A percentile compares a stretch with the other conserved stretches of the same genome.
Evolutionary conservation across 352 stramenopile species (phyloP).

Genomic region (Phytophthora citrophthora): DNA sequence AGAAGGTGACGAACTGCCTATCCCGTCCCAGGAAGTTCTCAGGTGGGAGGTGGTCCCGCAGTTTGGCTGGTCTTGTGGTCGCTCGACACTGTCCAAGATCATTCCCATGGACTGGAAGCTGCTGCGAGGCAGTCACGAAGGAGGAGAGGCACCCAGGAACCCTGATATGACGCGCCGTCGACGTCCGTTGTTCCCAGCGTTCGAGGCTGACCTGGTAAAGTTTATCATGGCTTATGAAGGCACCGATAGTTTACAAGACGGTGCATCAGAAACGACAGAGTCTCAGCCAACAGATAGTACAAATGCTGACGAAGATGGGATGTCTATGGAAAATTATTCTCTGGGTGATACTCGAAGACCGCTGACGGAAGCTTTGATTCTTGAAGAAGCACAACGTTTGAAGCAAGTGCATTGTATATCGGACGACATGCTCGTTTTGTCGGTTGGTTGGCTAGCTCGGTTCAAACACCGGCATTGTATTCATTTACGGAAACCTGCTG

Average conservation of each 20-base stretch:
- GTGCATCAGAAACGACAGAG: not conserved
- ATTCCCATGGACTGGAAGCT: slow-evolving; percentile 70
- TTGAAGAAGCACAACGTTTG: slow-evolving; percentile 75
- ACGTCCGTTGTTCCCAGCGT: slow-evolving; percentile 71
- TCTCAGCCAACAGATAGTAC: not conserved
- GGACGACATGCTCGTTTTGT: slow-evolving; percentile 73
- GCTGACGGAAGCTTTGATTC: slow-evolving; percentile 72
- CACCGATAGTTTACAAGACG: not conserved
- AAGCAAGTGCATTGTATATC: slow-evolving; percentile 72
- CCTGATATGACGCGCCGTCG: slow-evolving; percentile 79
- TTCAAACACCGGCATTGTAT: slow-evolving; percentile 83
- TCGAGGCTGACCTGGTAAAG: slow-evolving; percentile 70
- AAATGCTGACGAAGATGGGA: not conserved
- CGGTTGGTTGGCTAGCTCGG: slow-evolving; percentile 71
- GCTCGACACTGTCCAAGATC: slow-evolving; percentile 82
- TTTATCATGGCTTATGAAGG: slow-evolving; percentile 45
- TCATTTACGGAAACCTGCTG: slow-evolving; percentile 54
- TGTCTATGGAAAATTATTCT: not conserved
- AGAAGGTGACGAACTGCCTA: slow-evolving; percentile 60
- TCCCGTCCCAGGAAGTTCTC: slow-evolving; percentile 70
- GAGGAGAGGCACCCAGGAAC: slow-evolving; percentile 53
- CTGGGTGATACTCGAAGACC: slow-evolving; percentile 9
- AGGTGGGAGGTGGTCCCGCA: slow-evolving; percentile 54
- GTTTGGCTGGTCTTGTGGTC: slow-evolving; percentile 70
- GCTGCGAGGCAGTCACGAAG: slow-evolving; percentile 39